Conservation (phyloP, 1,139 yeast species). For the Saccharomycopsis phalli region DNA sequence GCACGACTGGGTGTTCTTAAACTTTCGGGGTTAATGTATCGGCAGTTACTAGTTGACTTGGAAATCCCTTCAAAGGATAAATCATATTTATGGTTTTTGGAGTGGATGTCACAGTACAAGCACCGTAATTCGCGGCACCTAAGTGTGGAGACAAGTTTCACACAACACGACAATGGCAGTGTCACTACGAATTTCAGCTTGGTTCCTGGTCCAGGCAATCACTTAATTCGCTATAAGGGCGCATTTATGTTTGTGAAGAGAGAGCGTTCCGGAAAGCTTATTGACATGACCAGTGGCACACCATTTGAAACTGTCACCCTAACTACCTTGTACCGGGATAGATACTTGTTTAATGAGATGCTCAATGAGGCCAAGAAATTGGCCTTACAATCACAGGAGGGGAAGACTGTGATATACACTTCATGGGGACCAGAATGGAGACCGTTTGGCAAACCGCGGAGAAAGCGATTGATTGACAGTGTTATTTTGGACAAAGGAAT, state of each 20-base stretch:
- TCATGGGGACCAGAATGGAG: conserved; percentile 99
- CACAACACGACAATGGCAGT: conserved; percentile 91
- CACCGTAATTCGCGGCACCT: conserved; percentile 71
- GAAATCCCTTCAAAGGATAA: conserved; percentile 93
- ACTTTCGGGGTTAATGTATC: conserved; percentile 58
- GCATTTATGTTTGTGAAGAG: conserved; percentile 85
- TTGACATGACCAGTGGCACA: conserved; percentile 85
- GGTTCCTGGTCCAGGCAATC: conserved; percentile 98
- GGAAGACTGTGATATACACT: conserved; percentile 87
- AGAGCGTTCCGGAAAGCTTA: conserved; percentile 80
- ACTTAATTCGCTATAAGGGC: conserved; percentile 73
- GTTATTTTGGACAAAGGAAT: conserved; percentile 78
- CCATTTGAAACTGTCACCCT: conserved; percentile 94
- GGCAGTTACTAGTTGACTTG: conserved; percentile 81
- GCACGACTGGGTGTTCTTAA: conserved; percentile 63
- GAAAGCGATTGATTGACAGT: conserved; percentile 74
- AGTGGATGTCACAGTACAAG: conserved; percentile 89
- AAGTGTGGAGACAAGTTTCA: conserved; percentile 78
- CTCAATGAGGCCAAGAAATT: conserved; percentile 75
- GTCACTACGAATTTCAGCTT: conserved; percentile 79
- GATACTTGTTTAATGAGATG: conserved; percentile 60
- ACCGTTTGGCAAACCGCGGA: conserved; percentile 93
- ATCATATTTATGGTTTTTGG: conserved; percentile 88
- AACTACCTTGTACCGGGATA: conserved; percentile 81
- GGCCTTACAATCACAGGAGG: conserved; percentile 80